These are phyloP conservation scores for Wickerhamiella sorbophila DNA, from an alignment of 805 yeast species.

Conservation along the genomic window DNA sequence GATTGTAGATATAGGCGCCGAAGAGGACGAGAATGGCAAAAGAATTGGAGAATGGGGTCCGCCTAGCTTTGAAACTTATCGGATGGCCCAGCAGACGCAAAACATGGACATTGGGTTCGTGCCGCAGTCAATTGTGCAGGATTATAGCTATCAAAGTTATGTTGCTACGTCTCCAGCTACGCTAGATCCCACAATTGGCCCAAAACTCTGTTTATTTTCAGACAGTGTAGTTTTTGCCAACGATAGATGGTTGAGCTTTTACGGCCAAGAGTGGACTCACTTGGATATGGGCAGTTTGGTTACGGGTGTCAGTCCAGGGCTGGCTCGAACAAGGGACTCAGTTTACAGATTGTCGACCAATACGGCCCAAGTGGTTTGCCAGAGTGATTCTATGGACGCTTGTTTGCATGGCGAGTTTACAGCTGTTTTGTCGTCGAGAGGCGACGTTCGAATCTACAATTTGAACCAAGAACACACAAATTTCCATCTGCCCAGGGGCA, in stretches of 20 bases:
- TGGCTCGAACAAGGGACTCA: too few relatives aligned
- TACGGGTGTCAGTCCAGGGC: too few relatives aligned
- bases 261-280: too few relatives aligned
- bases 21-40: too few relatives aligned
- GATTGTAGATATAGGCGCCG: neutral
- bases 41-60: neutral
- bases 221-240: neutral
- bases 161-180: neutral
- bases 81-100: neutral
- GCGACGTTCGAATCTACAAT: slow-evolving; percentile 4
- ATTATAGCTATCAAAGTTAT: neutral
- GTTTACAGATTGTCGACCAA: too few relatives aligned
- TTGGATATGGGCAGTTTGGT: too few relatives aligned
- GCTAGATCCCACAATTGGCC: neutral
- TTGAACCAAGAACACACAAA: too few relatives aligned
- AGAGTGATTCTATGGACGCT: slow-evolving; percentile 13
- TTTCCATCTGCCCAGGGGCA: slow-evolving; percentile 7
- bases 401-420: neutral
- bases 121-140: neutral
- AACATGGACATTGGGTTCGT: neutral
- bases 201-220: too few relatives aligned
- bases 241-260: too few relatives aligned
- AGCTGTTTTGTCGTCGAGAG: slow-evolving; percentile 3
- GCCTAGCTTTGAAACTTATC: neutral
- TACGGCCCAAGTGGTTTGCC: too few relatives aligned